Conservation (phyloP, 75 land plant species). For the Chamaecyparis obtusa region DNA sequence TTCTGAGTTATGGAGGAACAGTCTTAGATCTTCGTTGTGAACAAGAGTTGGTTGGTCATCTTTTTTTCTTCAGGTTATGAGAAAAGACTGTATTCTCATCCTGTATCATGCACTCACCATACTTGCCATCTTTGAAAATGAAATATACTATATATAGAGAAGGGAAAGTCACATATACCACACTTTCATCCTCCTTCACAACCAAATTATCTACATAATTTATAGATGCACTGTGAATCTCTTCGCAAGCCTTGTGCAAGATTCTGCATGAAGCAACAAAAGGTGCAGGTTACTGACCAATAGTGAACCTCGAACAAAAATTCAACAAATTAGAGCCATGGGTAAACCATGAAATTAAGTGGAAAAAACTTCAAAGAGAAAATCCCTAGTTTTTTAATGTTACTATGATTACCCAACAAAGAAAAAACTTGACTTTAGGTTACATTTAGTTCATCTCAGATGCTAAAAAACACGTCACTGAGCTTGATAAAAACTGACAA, state of each 20-base stretch:
- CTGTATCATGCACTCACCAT: not conserved
- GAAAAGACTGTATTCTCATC: not conserved
- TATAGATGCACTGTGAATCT: too few species aligned
- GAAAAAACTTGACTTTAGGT: too few species aligned
- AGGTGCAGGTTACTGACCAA: not conserved
- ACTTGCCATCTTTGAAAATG: not conserved
- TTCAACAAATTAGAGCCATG: not conserved
- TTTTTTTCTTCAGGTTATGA: not conserved
- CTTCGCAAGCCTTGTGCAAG: not conserved
- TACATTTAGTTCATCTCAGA: too few species aligned
- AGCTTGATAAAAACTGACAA: too few species aligned
- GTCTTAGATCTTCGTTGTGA: not conserved
- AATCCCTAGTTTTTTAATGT: too few species aligned
- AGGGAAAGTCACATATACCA: not conserved
- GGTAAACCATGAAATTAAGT: not conserved
- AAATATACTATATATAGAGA: not conserved
- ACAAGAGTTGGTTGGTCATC: not conserved
- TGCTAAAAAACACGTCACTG: too few species aligned
- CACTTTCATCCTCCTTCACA: slow-evolving; percentile 2
- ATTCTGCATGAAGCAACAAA: not conserved
- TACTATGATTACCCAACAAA: not conserved
- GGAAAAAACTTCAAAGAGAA: not conserved
- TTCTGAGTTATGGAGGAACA: not conserved
- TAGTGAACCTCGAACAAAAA: not conserved
- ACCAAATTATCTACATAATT: not conserved